These are phyloP conservation scores for Fusarium transvaalense DNA, from an alignment of 2,329 filamentous ascomycete species.

Conservation along the genomic window DNA sequence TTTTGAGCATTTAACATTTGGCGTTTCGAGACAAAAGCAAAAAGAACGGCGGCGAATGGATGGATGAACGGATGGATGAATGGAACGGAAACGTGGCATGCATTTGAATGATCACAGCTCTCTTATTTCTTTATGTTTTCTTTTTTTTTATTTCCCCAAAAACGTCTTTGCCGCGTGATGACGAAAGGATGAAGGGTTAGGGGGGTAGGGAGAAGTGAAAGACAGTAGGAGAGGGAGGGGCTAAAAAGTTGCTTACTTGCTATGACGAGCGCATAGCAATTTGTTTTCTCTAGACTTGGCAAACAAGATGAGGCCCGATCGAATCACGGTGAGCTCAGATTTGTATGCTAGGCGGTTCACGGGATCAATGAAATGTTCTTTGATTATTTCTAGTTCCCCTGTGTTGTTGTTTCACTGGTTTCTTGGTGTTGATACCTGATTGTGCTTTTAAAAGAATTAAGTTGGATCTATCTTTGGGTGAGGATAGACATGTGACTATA, in stretches of 20 bases:
- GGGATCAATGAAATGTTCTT: slow-evolving; percentile 49
- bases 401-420: slow-evolving; percentile 9
- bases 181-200: slow-evolving; percentile 22
- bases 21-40: slow-evolving; percentile 51
- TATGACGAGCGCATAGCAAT: slow-evolving; percentile 18
- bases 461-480: slow-evolving; percentile 3
- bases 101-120: slow-evolving; percentile 50
- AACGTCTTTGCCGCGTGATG: slow-evolving; percentile 32
- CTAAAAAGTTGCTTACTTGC: slow-evolving; percentile 35
- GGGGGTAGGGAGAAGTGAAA: neutral
- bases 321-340: slow-evolving; percentile 27
- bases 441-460: slow-evolving; percentile 7
- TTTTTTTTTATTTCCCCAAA: slow-evolving; percentile 42
- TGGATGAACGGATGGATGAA: slow-evolving; percentile 49
- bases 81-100: slow-evolving; percentile 51
- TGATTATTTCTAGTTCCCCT: slow-evolving; percentile 26
- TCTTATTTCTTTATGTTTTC: slow-evolving; percentile 44
- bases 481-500: slow-evolving; percentile 34
- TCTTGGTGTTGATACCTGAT: slow-evolving; percentile 21
- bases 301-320: slow-evolving; percentile 33
- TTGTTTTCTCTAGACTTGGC: slow-evolving; percentile 29
- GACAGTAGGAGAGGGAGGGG: slow-evolving; percentile 28
- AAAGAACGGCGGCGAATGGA: slow-evolving; percentile 51
- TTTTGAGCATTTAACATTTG: slow-evolving; percentile 49
- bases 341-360: slow-evolving; percentile 47